These are phyloP conservation scores for Lodderomyces elongisporus DNA, from an alignment of 1,139 yeast genomes.

Conservation along the genomic window DNA sequence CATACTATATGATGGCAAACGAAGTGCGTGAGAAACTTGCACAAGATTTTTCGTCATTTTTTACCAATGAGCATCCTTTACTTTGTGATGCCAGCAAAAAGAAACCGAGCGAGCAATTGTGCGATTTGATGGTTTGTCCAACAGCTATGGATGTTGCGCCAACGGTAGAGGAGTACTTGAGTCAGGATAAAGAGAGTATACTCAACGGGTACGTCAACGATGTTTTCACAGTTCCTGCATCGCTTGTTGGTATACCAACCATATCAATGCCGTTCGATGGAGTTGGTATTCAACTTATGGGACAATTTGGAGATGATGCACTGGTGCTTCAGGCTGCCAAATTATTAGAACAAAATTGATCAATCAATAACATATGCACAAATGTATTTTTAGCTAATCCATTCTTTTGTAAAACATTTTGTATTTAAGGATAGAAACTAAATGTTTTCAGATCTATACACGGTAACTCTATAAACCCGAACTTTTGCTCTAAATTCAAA, in stretches of 20 bases:
- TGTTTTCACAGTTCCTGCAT: slow-evolving; percentile 82
- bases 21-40: slow-evolving; percentile 56
- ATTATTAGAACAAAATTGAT: slow-evolving; percentile 1
- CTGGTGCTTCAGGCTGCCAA: slow-evolving; percentile 44
- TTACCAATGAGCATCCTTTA: slow-evolving; percentile 48
- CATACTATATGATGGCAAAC: slow-evolving; percentile 76
- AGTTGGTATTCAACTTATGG: slow-evolving; percentile 70
- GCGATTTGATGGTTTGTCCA: slow-evolving; percentile 74
- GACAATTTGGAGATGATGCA: slow-evolving; percentile 80
- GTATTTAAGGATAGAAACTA: no score
- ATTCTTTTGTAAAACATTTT: no score
- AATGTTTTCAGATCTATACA: background rate
- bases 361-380: background rate
- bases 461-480: background rate
- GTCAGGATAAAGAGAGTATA: slow-evolving; percentile 35
- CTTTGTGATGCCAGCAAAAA: slow-evolving; percentile 10
- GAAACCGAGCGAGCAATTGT: slow-evolving; percentile 20
- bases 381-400: background rate
- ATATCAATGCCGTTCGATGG: slow-evolving; percentile 56
- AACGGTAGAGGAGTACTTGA: slow-evolving; percentile 36
- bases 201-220: slow-evolving; percentile 73
- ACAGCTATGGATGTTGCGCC: slow-evolving; percentile 65
- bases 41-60: slow-evolving; percentile 60
- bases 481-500: no score
- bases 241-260: slow-evolving; percentile 88